Conservation (phyloP, 768 basidiomycete species). For the Candolleomyces efflorescens region DNA sequence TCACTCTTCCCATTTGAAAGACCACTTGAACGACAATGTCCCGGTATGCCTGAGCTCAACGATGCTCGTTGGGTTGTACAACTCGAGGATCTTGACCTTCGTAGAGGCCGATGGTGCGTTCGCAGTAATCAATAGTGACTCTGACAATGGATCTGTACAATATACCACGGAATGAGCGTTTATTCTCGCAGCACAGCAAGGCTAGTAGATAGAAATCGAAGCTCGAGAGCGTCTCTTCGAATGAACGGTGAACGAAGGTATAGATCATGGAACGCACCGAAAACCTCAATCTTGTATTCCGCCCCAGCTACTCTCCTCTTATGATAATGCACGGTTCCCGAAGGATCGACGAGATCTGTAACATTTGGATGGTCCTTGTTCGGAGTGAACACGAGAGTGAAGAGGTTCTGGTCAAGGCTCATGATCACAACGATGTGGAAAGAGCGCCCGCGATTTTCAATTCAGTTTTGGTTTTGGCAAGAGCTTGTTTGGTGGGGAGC, state of each 20-base stretch:
- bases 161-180: background rate
- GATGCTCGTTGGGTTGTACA: slow-evolving; percentile 66
- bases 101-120: slow-evolving; percentile 57
- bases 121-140: slow-evolving; percentile 66
- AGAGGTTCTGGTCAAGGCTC: slow-evolving; percentile 84
- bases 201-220: too few species aligned
- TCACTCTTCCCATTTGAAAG: slow-evolving; percentile 81
- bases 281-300: slow-evolving; percentile 62
- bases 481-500: too few species aligned
- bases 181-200: too few species aligned
- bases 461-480: too few species aligned
- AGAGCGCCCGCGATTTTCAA: background rate
- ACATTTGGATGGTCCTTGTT: slow-evolving; percentile 56
- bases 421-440: slow-evolving; percentile 31
- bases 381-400: slow-evolving; percentile 67
- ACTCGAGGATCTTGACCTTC: slow-evolving; percentile 72
- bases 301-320: slow-evolving; percentile 56
- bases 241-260: too few species aligned
- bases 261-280: slow-evolving; percentile 40
- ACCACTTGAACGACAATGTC: slow-evolving; percentile 70
- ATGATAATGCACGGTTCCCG: slow-evolving; percentile 63
- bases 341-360: slow-evolving; percentile 65
- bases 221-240: too few species aligned
- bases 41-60: slow-evolving; percentile 76
- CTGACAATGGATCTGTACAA: slow-evolving; percentile 62